Percentiles rank a stretch among this genome's conserved stretches.
phyloP scores from a whole-genome alignment of 2,329 filamentous ascomycete genomes.

The Talaromyces sp. region DNA sequence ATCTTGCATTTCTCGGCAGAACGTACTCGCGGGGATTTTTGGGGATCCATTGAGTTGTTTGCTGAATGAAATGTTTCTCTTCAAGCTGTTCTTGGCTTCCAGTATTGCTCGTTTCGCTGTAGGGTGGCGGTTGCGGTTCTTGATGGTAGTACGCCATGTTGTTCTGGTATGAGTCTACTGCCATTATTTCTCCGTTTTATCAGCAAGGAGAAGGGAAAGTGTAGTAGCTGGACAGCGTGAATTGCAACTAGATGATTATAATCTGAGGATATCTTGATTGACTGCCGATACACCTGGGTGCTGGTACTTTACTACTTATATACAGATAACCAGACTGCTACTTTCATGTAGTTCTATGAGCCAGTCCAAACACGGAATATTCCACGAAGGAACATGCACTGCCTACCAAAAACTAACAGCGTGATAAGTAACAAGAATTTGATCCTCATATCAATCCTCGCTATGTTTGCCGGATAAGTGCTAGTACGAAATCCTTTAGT shows the following conservation, averaged over 20 bases:
- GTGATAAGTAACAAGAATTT: no score
- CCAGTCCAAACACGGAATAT: not conserved
- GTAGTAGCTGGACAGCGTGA: no score
- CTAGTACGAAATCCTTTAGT: no score
- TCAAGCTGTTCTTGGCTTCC: not conserved
- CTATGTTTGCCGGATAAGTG: no score
- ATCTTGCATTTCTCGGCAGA: not conserved
- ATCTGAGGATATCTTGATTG: no score
- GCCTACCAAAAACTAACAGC: no score
- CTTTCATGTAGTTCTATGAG: not conserved
- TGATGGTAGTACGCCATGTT: not conserved
- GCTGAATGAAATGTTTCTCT: not conserved
- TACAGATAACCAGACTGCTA: not conserved
- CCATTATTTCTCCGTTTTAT: no score
- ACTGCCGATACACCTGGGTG: no score
- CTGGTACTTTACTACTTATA: not conserved
- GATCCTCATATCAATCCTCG: no score
- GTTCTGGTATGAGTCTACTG: not conserved
- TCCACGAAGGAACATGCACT: not conserved
- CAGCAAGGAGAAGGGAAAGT: no score
- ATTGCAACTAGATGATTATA: no score
- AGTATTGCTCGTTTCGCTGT: not conserved
- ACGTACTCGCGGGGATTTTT: not conserved
- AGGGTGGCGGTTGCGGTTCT: not conserved
- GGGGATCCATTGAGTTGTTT: not conserved